phyloP scores from a whole-genome alignment of 768 basidiomycete species.

The Termitomyces sp. region DNA sequence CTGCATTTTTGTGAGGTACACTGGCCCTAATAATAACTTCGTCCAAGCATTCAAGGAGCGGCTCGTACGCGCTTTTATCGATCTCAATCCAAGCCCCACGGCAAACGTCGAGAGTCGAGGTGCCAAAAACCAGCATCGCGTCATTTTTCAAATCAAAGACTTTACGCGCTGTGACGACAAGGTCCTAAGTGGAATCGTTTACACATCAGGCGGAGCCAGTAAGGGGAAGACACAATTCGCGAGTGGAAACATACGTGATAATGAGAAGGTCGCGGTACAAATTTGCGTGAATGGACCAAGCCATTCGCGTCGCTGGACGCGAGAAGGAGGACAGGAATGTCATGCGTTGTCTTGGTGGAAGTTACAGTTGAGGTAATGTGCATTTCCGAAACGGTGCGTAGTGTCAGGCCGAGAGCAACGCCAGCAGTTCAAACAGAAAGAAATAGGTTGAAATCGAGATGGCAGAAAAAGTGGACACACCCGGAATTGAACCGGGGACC shows the following conservation, averaged over 20 bases:
- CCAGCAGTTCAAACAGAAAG: no score
- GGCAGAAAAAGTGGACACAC: slow-evolving; percentile 20
- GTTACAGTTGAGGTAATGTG: slow-evolving; percentile 16
- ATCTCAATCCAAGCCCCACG: slow-evolving; percentile 21
- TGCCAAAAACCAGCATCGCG: slow-evolving; percentile 13
- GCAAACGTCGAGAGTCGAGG: slow-evolving; percentile 24
- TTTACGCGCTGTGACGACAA: slow-evolving; percentile 9
- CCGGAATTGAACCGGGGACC: slow-evolving; percentile 26
- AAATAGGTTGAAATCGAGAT: no score
- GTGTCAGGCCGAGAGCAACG: not conserved
- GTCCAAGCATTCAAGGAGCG: slow-evolving; percentile 20
- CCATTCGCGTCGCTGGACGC: slow-evolving; percentile 9
- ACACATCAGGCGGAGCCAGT: not conserved
- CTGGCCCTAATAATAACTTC: slow-evolving; percentile 17
- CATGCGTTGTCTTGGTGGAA: slow-evolving; percentile 10
- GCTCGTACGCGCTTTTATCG: slow-evolving; percentile 24
- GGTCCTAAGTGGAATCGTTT: slow-evolving; percentile 14
- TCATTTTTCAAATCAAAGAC: slow-evolving; percentile 14
- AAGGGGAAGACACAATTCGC: not conserved
- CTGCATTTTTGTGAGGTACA: not conserved
- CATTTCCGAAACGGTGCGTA: slow-evolving; percentile 7
- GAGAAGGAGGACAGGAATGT: slow-evolving; percentile 22
- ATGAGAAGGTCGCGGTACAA: slow-evolving; percentile 19
- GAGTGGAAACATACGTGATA: slow-evolving; percentile 15
- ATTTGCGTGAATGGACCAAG: slow-evolving; percentile 11